Evolutionary conservation across 2,329 filamentous ascomycete genomes (phyloP).

Genomic region (Lachnellula occidentalis): DNA sequence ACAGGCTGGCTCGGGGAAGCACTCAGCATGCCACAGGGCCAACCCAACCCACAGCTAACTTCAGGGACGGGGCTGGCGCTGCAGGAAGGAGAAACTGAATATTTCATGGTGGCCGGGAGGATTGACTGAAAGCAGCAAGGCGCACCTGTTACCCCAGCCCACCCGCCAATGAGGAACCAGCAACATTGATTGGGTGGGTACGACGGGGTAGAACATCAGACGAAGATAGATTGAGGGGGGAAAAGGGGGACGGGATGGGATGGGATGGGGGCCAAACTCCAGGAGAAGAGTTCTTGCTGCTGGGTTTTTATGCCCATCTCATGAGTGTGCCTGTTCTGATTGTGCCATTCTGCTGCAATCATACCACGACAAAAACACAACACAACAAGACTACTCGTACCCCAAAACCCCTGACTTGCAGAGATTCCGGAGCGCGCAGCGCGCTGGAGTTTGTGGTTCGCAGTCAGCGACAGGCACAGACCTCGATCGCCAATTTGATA

Average conservation of each 20-base stretch:
- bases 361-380: background rate
- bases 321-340: background rate
- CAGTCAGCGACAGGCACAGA: background rate
- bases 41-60: too few species aligned
- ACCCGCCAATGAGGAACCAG: background rate
- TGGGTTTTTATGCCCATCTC: background rate
- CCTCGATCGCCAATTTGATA: slow-evolving; percentile 8
- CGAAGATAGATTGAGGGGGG: background rate
- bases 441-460: background rate
- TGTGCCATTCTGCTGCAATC: background rate
- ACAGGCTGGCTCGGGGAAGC: too few species aligned
- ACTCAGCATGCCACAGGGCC: too few species aligned
- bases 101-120: background rate
- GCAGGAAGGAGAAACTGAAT: background rate
- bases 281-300: background rate
- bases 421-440: background rate
- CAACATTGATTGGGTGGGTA: background rate
- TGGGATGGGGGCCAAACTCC: background rate
- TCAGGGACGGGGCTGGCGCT: background rate
- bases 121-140: background rate
- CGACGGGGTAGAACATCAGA: background rate
- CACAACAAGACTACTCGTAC: background rate
- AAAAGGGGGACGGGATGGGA: background rate
- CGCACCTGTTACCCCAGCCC: background rate
- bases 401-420: background rate